Conservation (phyloP, 1,139 yeast genomes). For the Lodderomyces beijingensis region DNA sequence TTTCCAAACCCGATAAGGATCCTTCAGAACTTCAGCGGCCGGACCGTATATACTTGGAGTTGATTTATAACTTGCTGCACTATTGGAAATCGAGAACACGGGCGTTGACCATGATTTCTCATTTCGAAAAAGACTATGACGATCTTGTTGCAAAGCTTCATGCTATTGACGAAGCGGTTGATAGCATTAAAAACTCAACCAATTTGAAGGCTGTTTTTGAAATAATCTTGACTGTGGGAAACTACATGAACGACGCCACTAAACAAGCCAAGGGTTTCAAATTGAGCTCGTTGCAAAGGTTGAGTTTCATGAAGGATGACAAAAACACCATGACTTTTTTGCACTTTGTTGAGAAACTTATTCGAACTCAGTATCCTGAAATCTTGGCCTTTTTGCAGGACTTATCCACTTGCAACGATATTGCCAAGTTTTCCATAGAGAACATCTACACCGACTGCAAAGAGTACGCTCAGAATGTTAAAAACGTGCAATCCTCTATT, state of each 20-base stretch:
- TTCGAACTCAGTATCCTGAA: conserved; percentile 66
- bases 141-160: conserved; percentile 60
- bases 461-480: conserved; percentile 52
- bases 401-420: conserved; percentile 52
- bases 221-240: conserved; percentile 76
- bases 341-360: conserved; percentile 73
- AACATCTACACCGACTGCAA: conserved; percentile 60
- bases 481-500: conserved; percentile 67
- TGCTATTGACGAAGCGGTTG: conserved; percentile 61
- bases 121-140: conserved; percentile 68
- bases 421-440: conserved; percentile 65
- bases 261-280: conserved; percentile 82
- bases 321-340: conserved; percentile 74
- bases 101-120: conserved; percentile 56
- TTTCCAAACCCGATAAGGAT: conserved; percentile 64
- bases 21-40: conserved; percentile 71
- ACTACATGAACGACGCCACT: conserved; percentile 75
- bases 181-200: conserved; percentile 52
- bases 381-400: conserved; percentile 57
- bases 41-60: conserved; percentile 68
- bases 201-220: conserved; percentile 65
- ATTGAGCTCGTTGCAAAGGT: conserved; percentile 66
- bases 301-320: conserved; percentile 73
- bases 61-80: conserved; percentile 69
- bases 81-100: conserved; percentile 81